phyloP scores from a whole-genome alignment of 441 rosid genomes.

The Hypseocharis bilobata region DNA sequence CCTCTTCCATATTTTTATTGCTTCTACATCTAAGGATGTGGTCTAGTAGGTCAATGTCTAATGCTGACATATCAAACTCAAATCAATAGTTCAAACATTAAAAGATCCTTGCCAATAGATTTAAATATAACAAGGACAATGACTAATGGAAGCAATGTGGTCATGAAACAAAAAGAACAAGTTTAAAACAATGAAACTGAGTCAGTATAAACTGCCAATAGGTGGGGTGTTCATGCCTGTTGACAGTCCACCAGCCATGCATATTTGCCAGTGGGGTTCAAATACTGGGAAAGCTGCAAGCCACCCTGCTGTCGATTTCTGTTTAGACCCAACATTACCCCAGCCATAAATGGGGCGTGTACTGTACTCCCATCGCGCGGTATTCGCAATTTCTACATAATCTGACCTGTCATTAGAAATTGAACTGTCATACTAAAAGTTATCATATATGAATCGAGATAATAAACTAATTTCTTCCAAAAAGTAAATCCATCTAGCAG shows the following conservation, averaged over 20 bases:
- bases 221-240: conserved; percentile 47
- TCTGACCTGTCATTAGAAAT: conserved; percentile 49
- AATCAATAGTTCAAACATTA: too few relatives aligned
- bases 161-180: conserved; percentile 1
- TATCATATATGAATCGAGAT: background rate
- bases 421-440: background rate
- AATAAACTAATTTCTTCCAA: background rate
- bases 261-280: conserved; percentile 96
- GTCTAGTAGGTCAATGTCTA: too few relatives aligned
- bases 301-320: conserved; percentile 96
- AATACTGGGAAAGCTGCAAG: conserved; percentile 92
- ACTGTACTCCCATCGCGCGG: conserved; percentile 89
- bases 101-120: too few relatives aligned
- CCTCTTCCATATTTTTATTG: background rate
- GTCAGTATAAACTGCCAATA: conserved; percentile 6
- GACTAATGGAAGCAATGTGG: background rate
- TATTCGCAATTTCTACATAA: conserved; percentile 55
- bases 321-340: conserved; percentile 73
- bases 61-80: too few relatives aligned
- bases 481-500: background rate
- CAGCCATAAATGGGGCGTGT: conserved; percentile 87
- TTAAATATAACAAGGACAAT: background rate
- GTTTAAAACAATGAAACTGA: conserved; percentile 10
- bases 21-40: background rate
- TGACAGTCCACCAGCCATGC: conserved; percentile 97